These are phyloP conservation scores for Starmera quercuum DNA, from an alignment of 805 yeast genomes.

Conservation along the genomic window DNA sequence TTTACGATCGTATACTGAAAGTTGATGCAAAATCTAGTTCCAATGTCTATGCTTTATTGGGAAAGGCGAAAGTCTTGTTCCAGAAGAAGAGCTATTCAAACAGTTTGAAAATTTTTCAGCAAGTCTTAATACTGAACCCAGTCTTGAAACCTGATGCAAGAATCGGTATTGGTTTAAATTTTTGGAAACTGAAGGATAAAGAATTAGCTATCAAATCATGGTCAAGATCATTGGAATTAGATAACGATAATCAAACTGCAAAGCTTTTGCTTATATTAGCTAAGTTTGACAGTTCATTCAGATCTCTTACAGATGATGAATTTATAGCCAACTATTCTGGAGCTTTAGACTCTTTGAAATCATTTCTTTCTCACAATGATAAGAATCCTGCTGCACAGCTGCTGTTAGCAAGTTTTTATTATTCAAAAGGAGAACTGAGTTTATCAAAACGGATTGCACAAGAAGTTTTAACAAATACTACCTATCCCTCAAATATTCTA, in stretches of 20 bases:
- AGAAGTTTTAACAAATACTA: slow-evolving; percentile 35
- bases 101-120: slow-evolving; percentile 80
- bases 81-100: slow-evolving; percentile 63
- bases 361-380: slow-evolving; percentile 28
- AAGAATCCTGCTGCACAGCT: slow-evolving; percentile 57
- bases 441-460: slow-evolving; percentile 49
- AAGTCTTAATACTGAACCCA: slow-evolving; percentile 70
- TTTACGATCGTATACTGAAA: slow-evolving; percentile 53
- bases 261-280: slow-evolving; percentile 60
- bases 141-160: slow-evolving; percentile 83
- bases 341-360: slow-evolving; percentile 42
- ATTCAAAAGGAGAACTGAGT: slow-evolving; percentile 55
- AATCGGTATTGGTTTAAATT: slow-evolving; percentile 90
- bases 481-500: slow-evolving; percentile 31
- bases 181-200: slow-evolving; percentile 78
- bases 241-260: slow-evolving; percentile 53
- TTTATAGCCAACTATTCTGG: slow-evolving; percentile 52
- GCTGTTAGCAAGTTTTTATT: slow-evolving; percentile 63
- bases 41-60: slow-evolving; percentile 70
- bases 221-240: slow-evolving; percentile 68
- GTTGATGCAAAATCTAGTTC: slow-evolving; percentile 40
- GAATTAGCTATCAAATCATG: slow-evolving; percentile 75
- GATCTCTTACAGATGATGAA: slow-evolving; percentile 45
- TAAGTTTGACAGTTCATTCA: slow-evolving; percentile 56
- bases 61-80: slow-evolving; percentile 77